These are phyloP conservation scores for Acmispon strigosus DNA, from an alignment of 306 rosid species.

Conservation along the genomic window DNA sequence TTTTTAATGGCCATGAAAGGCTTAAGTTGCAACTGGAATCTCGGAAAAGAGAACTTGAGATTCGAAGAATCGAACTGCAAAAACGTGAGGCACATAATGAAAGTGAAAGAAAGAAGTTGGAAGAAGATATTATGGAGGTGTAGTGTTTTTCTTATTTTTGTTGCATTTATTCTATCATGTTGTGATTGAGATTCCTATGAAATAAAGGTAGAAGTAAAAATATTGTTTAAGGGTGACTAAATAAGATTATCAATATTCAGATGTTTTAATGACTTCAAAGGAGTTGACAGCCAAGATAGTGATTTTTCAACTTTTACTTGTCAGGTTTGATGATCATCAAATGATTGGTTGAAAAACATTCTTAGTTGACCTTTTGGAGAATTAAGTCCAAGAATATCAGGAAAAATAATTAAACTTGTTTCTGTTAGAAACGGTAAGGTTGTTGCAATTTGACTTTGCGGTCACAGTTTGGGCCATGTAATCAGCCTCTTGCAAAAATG, in stretches of 20 bases:
- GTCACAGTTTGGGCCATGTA: too few species aligned
- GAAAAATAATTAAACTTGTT: background rate
- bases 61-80: constrained; percentile 68
- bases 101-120: constrained; percentile 69
- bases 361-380: background rate
- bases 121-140: constrained; percentile 82
- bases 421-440: too few species aligned
- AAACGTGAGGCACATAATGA: constrained; percentile 80
- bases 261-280: background rate
- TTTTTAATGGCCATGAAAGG: constrained; percentile 69
- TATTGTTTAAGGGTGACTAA: background rate
- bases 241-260: background rate
- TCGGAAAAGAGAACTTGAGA: constrained; percentile 71
- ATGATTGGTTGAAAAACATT: constrained; percentile 14
- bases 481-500: too few species aligned
- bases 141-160: constrained; percentile 20
- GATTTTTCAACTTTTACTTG: background rate
- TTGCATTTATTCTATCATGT: constrained; percentile 22
- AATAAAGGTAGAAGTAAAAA: constrained; percentile 7
- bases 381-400: background rate
- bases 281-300: background rate
- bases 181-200: constrained; percentile 7
- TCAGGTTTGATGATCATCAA: background rate
- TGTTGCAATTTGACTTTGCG: too few species aligned
- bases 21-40: constrained; percentile 74